Base-by-base conservation (phyloP, 352 stramenopile species). In the Lagenidium giganteum region DNA sequence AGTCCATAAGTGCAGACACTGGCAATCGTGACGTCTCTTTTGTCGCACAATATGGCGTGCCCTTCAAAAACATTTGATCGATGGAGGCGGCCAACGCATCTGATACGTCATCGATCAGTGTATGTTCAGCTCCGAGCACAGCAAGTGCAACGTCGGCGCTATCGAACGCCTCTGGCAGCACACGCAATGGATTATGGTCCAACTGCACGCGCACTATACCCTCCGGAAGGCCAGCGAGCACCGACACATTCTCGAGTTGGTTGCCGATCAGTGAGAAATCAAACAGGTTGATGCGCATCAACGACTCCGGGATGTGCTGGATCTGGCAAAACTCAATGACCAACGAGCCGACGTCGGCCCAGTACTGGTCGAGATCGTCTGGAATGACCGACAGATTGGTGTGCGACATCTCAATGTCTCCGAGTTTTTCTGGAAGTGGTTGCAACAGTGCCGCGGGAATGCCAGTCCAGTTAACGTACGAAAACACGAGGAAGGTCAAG, bases 261-360 rank as follows among this genome's bases (percentile, higher is more conserved):
- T 54, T 54, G 8, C 38, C 38, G 21, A 54, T 47, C 2, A 54
- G 22, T 1, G 46, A 54, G 17, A 54, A 30, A 2, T 54, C 46
- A 23, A n/a, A 26, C n/a, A 54, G 23, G 5, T 22, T 0, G 27
- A 54, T 41, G 17, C 26, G 25, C 5, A 52, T 18, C 34, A 52
- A n/a, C 20, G 20, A 9, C 2, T 29, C 26, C 17, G 35, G 35
- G 3, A 52, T 30, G 14, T 12, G 16, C 3, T 17, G 36, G 1
- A 52, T 24, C 9, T 31, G 28, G 14, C 28, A 47, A 18, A 47
- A 18, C 14, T 54, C 46, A 16, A 54, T 47, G 17, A 47, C 46
- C 5, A 54, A n/a, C 8, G 46, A 41, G 21, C n/a, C 23, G 4
- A 54, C 23, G 22, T 42, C n/a, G 1, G 18, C 22, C 37, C 46